phyloP scores from a whole-genome alignment of 2,329 filamentous ascomycete genomes.

The Plectosphaerella cucumerina region DNA sequence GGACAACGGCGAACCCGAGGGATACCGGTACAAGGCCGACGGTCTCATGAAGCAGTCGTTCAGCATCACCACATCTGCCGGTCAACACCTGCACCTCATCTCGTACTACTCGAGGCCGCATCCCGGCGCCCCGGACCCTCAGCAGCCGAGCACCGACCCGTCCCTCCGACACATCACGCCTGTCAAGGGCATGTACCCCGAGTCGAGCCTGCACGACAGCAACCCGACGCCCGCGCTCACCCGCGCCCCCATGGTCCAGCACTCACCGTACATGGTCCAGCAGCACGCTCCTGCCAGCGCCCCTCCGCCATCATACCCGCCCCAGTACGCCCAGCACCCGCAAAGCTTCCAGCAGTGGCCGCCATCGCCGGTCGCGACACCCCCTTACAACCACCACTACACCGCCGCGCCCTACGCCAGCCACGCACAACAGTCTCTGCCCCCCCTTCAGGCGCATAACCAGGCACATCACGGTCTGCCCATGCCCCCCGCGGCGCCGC shows the following conservation, averaged over 20 bases:
- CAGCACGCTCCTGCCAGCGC: slow-evolving; percentile 29
- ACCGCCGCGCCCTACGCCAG: slow-evolving; percentile 28
- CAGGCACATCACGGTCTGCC: slow-evolving; percentile 9
- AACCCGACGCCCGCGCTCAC: slow-evolving; percentile 78
- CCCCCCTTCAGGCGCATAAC: slow-evolving; percentile 16
- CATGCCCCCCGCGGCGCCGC: slow-evolving; percentile 22
- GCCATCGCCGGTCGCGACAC: slow-evolving; percentile 51
- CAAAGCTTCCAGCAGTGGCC: slow-evolving; percentile 45
- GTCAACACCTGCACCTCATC: slow-evolving; percentile 94
- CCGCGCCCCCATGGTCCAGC: slow-evolving; percentile 62
- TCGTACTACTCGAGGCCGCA: slow-evolving; percentile 90
- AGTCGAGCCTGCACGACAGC: slow-evolving; percentile 85
- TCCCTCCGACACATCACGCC: slow-evolving; percentile 77
- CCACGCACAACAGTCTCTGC: slow-evolving; percentile 17
- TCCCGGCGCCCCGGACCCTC: slow-evolving; percentile 66
- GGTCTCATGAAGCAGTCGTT: slow-evolving; percentile 99
- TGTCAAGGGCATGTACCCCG: slow-evolving; percentile 93
- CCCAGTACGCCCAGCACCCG: slow-evolving; percentile 32
- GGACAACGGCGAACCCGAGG: slow-evolving; percentile 79
- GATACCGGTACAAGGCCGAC: slow-evolving; percentile 92
- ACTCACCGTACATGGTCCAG: slow-evolving; percentile 24
- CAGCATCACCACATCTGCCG: slow-evolving; percentile 87
- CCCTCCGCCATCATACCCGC: slow-evolving; percentile 29
- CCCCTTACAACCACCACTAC: slow-evolving; percentile 49
- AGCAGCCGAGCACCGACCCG: slow-evolving; percentile 78